phyloP scores from a whole-genome alignment of 1,139 yeast genomes.

The Keqinozyma sinolaborantium region DNA sequence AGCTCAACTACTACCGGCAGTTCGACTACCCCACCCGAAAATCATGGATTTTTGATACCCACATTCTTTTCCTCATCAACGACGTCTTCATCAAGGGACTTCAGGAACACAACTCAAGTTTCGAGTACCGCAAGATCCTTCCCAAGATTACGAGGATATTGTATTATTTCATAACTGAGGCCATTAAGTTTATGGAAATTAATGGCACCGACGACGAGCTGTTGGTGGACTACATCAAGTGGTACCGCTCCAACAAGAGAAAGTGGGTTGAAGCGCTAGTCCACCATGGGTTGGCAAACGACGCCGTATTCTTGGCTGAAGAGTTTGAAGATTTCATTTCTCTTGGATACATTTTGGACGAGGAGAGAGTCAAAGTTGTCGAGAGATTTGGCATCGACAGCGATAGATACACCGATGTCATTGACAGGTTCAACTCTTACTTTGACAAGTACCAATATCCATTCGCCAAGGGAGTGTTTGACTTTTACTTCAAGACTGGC shows the following conservation, averaged over 20 bases:
- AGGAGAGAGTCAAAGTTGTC: slow-evolving; percentile 38
- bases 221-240: slow-evolving; percentile 25
- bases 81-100: background rate
- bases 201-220: slow-evolving; percentile 18
- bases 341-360: slow-evolving; percentile 60
- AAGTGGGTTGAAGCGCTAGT: slow-evolving; percentile 58
- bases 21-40: slow-evolving; percentile 14
- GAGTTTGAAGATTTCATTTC: slow-evolving; percentile 63
- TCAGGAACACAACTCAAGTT: slow-evolving; percentile 24
- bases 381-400: slow-evolving; percentile 18
- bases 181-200: slow-evolving; percentile 32
- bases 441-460: slow-evolving; percentile 62
- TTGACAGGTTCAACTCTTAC: slow-evolving; percentile 44
- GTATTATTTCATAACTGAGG: slow-evolving; percentile 35
- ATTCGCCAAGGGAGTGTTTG: slow-evolving; percentile 68
- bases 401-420: slow-evolving; percentile 10
- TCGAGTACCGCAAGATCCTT: slow-evolving; percentile 14
- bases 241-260: slow-evolving; percentile 30
- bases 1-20: slow-evolving; percentile 21
- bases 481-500: slow-evolving; percentile 52
- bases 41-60: slow-evolving; percentile 41
- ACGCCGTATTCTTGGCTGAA: slow-evolving; percentile 67
- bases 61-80: slow-evolving; percentile 22
- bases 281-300: slow-evolving; percentile 40
- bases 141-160: slow-evolving; percentile 28